A percentile compares a stretch with the other conserved stretches of the same genome.
These are phyloP conservation scores for Tolypocladium nubicola DNA, from an alignment of 2,329 filamentous ascomycete species.

Conservation along the genomic window DNA sequence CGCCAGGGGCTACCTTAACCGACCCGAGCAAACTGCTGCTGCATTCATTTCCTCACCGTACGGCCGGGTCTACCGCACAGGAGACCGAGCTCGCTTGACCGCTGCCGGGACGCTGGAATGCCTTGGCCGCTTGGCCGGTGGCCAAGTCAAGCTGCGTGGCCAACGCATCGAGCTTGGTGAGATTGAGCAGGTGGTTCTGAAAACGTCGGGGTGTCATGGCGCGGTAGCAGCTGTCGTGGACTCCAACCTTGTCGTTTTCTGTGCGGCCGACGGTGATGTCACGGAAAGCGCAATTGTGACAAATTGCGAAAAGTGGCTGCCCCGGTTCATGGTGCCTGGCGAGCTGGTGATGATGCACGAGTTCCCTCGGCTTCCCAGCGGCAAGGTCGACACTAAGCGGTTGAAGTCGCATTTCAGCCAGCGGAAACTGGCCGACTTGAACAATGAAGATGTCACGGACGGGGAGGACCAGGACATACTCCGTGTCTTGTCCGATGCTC, in stretches of 20 bases:
- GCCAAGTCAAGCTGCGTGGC: conserved; percentile 79
- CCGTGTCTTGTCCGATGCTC: conserved; percentile 25
- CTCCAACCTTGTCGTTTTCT: conserved; percentile 65
- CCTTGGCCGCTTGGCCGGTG: conserved; percentile 65
- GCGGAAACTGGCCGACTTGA: conserved; percentile 6
- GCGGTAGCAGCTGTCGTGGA: conserved; percentile 57
- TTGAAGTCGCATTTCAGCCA: conserved; percentile 41
- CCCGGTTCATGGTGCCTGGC: conserved; percentile 71
- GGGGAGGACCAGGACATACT: conserved; percentile 22
- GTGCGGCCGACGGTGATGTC: conserved; percentile 37
- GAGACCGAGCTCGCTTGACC: conserved; percentile 66
- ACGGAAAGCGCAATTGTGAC: conserved; percentile 34
- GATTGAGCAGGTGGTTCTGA: conserved; percentile 59
- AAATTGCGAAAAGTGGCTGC: conserved; percentile 65
- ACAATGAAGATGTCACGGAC: background rate
- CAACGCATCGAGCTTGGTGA: conserved; percentile 76
- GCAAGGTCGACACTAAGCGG: conserved; percentile 66
- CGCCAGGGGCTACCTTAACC: conserved; percentile 72
- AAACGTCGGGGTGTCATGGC: conserved; percentile 49
- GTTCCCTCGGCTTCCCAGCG: conserved; percentile 70
- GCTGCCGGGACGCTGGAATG: conserved; percentile 67
- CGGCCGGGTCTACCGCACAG: conserved; percentile 71
- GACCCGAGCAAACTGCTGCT: conserved; percentile 59
- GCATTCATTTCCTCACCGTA: conserved; percentile 61
- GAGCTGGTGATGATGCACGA: conserved; percentile 54